Conservation (phyloP, 495 filamentous ascomycete species). For the Penicillium coffeae region DNA sequence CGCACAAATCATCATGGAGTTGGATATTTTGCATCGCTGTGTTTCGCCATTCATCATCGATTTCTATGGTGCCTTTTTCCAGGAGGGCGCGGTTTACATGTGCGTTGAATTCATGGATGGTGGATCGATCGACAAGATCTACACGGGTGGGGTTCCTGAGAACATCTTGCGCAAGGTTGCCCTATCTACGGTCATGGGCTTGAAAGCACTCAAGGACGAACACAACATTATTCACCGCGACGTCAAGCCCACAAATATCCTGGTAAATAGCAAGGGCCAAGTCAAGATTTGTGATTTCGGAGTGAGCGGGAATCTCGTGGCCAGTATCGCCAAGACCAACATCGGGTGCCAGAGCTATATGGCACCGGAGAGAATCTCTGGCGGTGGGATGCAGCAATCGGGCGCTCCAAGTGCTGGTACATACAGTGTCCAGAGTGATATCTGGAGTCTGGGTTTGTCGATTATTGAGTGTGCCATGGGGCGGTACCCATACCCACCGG, state of each 20-base stretch:
- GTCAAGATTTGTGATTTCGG: slow-evolving; percentile 99
- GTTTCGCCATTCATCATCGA: slow-evolving; percentile 94
- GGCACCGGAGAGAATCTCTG: slow-evolving; percentile 93
- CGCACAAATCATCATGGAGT: slow-evolving; percentile 94
- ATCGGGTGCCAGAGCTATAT: slow-evolving; percentile 99
- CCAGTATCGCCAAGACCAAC: slow-evolving; percentile 97
- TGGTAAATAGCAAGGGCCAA: slow-evolving; percentile 84
- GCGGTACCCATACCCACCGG: slow-evolving; percentile 92
- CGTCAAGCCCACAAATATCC: slow-evolving; percentile 97
- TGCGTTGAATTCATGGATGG: slow-evolving; percentile 99
- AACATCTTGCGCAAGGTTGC: slow-evolving; percentile 85
- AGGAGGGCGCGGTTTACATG: slow-evolving; percentile 98
- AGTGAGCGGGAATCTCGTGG: slow-evolving; percentile 93
- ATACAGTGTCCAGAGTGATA: slow-evolving; percentile 96
- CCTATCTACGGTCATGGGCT: slow-evolving; percentile 82
- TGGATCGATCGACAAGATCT: slow-evolving; percentile 96
- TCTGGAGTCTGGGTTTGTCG: slow-evolving; percentile 92
- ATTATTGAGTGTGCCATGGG: slow-evolving; percentile 97
- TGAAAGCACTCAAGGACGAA: slow-evolving; percentile 92
- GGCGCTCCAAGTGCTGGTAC: slow-evolving; percentile 72
- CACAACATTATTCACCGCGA: slow-evolving; percentile 99
- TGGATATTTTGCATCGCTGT: slow-evolving; percentile 94
- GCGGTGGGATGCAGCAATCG: slow-evolving; percentile 74
- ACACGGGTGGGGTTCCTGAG: slow-evolving; percentile 90
- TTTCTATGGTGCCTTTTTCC: slow-evolving; percentile 98